A percentile compares a stretch with the other conserved stretches of the same genome.
phyloP scores from a whole-genome alignment of 306 rosid genomes.

The Gynostemma pentaphyllum region DNA sequence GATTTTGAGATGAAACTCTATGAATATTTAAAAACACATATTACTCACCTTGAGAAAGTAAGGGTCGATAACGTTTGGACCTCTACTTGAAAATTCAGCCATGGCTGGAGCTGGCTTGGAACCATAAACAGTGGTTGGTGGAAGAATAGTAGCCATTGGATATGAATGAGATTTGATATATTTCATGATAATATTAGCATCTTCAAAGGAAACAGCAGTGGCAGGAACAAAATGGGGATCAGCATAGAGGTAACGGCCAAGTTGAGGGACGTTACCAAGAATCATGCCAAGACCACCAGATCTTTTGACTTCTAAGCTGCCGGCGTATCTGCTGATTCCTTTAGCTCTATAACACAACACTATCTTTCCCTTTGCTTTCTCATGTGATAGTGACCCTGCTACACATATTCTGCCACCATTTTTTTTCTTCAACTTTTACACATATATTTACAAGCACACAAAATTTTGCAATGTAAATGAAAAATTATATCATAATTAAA shows the following conservation, averaged over 20 bases:
- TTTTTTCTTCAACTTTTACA: not conserved
- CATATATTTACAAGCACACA: no score
- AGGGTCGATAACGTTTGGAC: conserved; percentile 76
- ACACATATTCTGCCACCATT: conserved; percentile 49
- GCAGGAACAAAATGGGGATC: conserved; percentile 77
- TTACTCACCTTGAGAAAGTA: conserved; percentile 81
- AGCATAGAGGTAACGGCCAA: conserved; percentile 39
- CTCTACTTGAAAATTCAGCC: conserved; percentile 71
- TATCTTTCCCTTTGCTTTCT: conserved; percentile 60
- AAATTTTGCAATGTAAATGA: not conserved
- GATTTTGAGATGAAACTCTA: no score
- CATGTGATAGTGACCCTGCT: conserved; percentile 43
- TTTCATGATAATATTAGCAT: conserved; percentile 29
- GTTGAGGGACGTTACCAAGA: conserved; percentile 33
- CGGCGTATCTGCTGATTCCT: conserved; percentile 43
- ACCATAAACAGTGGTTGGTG: conserved; percentile 42
- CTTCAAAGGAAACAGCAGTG: conserved; percentile 31
- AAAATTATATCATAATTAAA: not conserved
- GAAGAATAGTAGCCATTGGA: conserved; percentile 49
- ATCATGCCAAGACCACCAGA: conserved; percentile 67
- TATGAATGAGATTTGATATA: conserved; percentile 36
- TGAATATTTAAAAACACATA: not conserved
- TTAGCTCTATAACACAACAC: conserved; percentile 68
- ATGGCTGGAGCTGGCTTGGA: conserved; percentile 75
- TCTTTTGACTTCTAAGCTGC: conserved; percentile 50